A percentile compares a stretch with the other conserved stretches of the same genome.
phyloP scores from a whole-genome alignment of 306 rosid species.

The Dalbergia cultrata region DNA sequence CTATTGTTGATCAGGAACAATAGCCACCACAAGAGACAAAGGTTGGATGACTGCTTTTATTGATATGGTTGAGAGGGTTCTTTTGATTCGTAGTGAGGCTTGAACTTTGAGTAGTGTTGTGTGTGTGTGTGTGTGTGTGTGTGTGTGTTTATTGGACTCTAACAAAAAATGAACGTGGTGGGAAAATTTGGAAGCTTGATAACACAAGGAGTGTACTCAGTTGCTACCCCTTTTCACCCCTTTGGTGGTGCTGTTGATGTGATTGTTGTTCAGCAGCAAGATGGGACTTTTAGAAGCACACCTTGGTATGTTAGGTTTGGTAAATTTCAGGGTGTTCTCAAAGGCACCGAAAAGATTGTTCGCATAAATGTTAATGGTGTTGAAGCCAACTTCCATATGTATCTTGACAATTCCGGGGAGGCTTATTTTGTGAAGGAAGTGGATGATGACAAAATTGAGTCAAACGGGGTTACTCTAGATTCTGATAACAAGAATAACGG shows the following conservation, averaged over 20 bases:
- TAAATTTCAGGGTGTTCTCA: slow-evolving; percentile 96
- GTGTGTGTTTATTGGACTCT: slow-evolving; percentile 38
- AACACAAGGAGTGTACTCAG: slow-evolving; percentile 89
- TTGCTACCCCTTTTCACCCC: slow-evolving; percentile 97
- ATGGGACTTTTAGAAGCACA: slow-evolving; percentile 87
- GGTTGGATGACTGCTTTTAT: slow-evolving; percentile 49
- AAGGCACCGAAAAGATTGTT: slow-evolving; percentile 88
- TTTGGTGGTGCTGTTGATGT: slow-evolving; percentile 98
- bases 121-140: slow-evolving; percentile 11
- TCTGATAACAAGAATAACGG: slow-evolving; percentile 38
- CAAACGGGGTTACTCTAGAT: slow-evolving; percentile 51
- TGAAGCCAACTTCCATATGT: slow-evolving; percentile 90
- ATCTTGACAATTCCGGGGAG: slow-evolving; percentile 93
- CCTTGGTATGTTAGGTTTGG: slow-evolving; percentile 99
- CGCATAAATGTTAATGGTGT: slow-evolving; percentile 77
- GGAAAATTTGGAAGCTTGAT: slow-evolving; percentile 92
- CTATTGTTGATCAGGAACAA: slow-evolving; percentile 44
- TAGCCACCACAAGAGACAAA: slow-evolving; percentile 40
- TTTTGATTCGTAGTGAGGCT: slow-evolving; percentile 46
- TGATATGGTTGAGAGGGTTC: slow-evolving; percentile 21
- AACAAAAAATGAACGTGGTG: slow-evolving; percentile 78
- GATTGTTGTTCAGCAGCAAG: slow-evolving; percentile 95
- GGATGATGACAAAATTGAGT: slow-evolving; percentile 58
- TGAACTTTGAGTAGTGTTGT: slow-evolving; percentile 38
- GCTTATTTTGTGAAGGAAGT: slow-evolving; percentile 88